Conservation (phyloP, 2,329 filamentous ascomycete species). For the Pyrenophora graminea region DNA sequence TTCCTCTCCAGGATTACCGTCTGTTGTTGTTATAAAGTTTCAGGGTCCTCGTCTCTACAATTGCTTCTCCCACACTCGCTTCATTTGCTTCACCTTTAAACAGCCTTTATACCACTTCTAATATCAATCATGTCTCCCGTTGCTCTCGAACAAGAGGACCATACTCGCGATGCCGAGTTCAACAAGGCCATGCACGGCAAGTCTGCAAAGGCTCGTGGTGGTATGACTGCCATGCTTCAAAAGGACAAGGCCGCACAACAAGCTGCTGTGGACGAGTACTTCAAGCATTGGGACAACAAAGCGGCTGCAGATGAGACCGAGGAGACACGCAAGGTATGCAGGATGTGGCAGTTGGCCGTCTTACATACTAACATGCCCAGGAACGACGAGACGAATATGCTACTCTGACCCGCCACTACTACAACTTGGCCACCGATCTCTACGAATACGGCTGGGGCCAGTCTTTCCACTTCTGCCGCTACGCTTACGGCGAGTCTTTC, state of each 20-base stretch:
- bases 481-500: conserved; percentile 84
- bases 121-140: conserved; percentile 55
- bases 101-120: conserved; percentile 2
- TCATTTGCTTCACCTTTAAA: conserved; percentile 4
- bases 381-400: conserved; percentile 86
- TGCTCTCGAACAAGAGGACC: conserved; percentile 78
- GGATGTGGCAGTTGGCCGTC: background rate
- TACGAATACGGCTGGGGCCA: conserved; percentile 98
- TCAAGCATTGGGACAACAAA: conserved; percentile 96
- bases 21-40: conserved; percentile 14
- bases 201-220: conserved; percentile 70
- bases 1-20: conserved; percentile 21
- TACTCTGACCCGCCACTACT: conserved; percentile 92
- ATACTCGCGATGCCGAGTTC: conserved; percentile 84
- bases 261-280: conserved; percentile 86
- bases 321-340: conserved; percentile 72
- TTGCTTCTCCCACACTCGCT: conserved; percentile 15
- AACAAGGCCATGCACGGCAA: conserved; percentile 84
- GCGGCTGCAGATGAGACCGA: conserved; percentile 77
- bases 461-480: conserved; percentile 97
- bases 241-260: conserved; percentile 82
- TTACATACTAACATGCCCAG: conserved; percentile 51
- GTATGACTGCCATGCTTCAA: conserved; percentile 79
- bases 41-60: conserved; percentile 20
- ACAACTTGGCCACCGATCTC: conserved; percentile 93